Evolutionary conservation across 768 basidiomycete species (phyloP).

Genomic region (Leccinum boreale): DNA sequence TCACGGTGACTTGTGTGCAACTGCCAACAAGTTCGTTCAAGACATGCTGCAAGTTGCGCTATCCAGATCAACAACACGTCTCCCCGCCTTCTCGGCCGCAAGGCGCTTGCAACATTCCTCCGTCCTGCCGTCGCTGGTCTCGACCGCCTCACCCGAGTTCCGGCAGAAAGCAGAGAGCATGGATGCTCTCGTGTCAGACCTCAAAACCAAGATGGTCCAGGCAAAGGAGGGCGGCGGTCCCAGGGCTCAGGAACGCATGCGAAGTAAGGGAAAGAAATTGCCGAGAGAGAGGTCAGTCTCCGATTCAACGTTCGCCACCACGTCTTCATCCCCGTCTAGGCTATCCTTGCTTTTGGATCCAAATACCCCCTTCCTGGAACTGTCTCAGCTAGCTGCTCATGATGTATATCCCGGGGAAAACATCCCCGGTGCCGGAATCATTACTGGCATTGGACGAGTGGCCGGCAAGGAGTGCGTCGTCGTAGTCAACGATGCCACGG

Average conservation of each 20-base stretch:
- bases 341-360: conserved; percentile 76
- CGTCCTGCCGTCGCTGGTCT: conserved; percentile 69
- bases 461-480: conserved; percentile 82
- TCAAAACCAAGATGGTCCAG: conserved; percentile 55
- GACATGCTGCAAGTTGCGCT: conserved; percentile 21
- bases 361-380: conserved; percentile 84
- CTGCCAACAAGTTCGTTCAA: not conserved
- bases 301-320: not conserved
- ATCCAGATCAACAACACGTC: conserved; percentile 8
- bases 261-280: conserved; percentile 73
- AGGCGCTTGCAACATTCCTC: conserved; percentile 60
- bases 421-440: conserved; percentile 86
- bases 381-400: conserved; percentile 82
- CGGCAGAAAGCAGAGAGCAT: conserved; percentile 61
- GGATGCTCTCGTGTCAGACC: conserved; percentile 62
- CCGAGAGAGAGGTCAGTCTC: conserved; percentile 72
- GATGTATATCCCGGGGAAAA: conserved; percentile 75
- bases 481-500: conserved; percentile 92
- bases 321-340: conserved; percentile 36
- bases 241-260: conserved; percentile 74
- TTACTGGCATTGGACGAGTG: conserved; percentile 81
- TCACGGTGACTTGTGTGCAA: not conserved
- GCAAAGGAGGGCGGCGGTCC: conserved; percentile 71
- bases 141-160: conserved; percentile 71
- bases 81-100: conserved; percentile 3